Evolutionary conservation across 2,329 filamentous ascomycete species (phyloP), one percentile per base, ranked within the genome.

Genomic region (Diaporthe destruens): DNA sequence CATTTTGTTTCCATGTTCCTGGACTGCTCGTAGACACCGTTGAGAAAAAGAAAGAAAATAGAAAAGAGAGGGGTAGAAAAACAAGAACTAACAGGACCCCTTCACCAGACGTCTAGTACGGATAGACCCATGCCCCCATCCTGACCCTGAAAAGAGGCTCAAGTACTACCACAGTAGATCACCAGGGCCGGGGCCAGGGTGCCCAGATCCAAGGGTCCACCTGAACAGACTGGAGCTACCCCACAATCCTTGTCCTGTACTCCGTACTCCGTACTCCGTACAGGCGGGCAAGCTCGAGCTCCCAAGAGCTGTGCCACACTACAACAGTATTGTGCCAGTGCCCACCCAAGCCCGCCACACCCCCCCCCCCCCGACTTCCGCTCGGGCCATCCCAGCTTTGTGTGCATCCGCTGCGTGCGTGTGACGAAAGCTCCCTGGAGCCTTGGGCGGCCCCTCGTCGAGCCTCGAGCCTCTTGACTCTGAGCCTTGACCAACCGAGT

Each of bases 401-500:
- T 29, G 44, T 25, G 44, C 61, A 65, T 65, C 44, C 61, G 61
- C 61, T 25, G 29, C 14, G 61, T 71, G 42, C 2, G 61, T 71
- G 42, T 73, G 72, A 73, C 72, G 72, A 71, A 71, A 73, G 69
- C 72, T 73, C 32, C 44, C 54, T 71, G 72, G 69, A 71, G 72
- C 72, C 72, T 73, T 53, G 59, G 16, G 39, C 12, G 23, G 59
- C 23, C 20, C 42, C 14, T 47, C 12, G 25, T 20, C 42, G 18
- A 49, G 42, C 44, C 42, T 61, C 42, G 42, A 63, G 29, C 59
- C 44, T 63, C 47, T 42, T 36, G 29, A 32, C 56, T 23, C 29
- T 20, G 42, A 34, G 54, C 56, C n/a, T 44, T 5, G 42, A 11
- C 36, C n/a, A 32, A 23, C 42, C 36, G 8, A 29, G 29, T 29